Evolutionary conservation across 1,284 basidiomycete species (phyloP), one percentile per base, ranked within the genome.

Genomic region (Clitocybe nebularis): DNA sequence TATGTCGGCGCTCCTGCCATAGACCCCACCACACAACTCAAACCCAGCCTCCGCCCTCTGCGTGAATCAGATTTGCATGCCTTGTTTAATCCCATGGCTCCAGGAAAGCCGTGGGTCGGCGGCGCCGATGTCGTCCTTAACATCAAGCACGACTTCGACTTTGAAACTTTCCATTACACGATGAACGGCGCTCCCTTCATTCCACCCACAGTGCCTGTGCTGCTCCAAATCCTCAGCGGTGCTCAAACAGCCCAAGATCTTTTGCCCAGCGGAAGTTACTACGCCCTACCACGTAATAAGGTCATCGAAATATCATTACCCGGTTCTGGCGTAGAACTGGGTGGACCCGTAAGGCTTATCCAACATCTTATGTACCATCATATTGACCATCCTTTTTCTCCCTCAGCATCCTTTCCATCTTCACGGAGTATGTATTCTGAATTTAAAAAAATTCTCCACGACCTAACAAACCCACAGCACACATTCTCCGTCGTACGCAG

Each of bases 151-250:
- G 39, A 53, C 0, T 54, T 64, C 13, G 44, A 53, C 24, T 36
- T 43, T n/a, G 34, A 22, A 3, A 37, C 29, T 1, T 21, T 39
- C 0, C 32, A 32, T 8, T 63, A 55, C 47, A 26, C 40, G 10
- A 36, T 61, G 10, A 60, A 59, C 25, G 50, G 51, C 19, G 45
- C 25, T 19, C 36, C 51, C 3, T 61, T 54, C 44, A 25, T 37
- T 3, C 49, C 56, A 13, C 58, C 59, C 1, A 42, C 49, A 6
- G 48, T 54, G 3, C 55, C 53, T 1, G 51, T 54, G 3, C 45
- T 55, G 1, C 49, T 53, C 5, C 69, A 72, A 43, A 64, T 72
- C 22, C 47, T 73, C 13, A 69, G 63, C 26, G 71, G 71, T 3
- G 50, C 56, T 14, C 41, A 47, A 24, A 28, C 49, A 6, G 55